Conservation (phyloP, 805 yeast genomes). For the Danielia reshetovae region DNA sequence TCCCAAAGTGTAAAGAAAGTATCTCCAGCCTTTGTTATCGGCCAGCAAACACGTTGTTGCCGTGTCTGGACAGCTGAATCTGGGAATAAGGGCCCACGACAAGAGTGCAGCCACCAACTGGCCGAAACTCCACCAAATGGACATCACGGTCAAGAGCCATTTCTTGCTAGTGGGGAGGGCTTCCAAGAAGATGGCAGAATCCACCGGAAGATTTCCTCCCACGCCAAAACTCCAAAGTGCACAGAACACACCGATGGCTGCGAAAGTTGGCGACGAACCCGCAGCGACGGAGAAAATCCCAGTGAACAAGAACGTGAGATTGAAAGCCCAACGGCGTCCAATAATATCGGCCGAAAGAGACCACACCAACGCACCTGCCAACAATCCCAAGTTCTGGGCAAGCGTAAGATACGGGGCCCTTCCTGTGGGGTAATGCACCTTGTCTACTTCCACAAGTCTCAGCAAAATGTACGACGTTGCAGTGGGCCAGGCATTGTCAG, state of each 20-base stretch:
- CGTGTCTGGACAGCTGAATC: constrained; percentile 9
- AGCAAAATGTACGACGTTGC: constrained; percentile 31
- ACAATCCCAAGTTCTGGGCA: constrained; percentile 28
- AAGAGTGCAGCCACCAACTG: constrained; percentile 17
- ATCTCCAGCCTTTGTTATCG: constrained; percentile 60
- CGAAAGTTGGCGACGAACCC: constrained; percentile 21
- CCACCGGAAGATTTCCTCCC: constrained; percentile 25
- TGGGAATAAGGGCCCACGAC: constrained; percentile 15
- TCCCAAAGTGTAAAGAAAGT: constrained; percentile 45
- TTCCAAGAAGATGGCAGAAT: constrained; percentile 23
- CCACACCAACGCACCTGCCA: constrained; percentile 24
- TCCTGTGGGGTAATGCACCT: constrained; percentile 32
- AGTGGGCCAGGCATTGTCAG: constrained; percentile 40
- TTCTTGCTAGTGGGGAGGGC: constrained; percentile 21
- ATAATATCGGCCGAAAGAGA: constrained; percentile 20
- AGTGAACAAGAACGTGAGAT: constrained; percentile 22
- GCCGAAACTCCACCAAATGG: constrained; percentile 31
- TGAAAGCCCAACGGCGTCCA: constrained; percentile 26
- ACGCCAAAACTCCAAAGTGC: constrained; percentile 27
- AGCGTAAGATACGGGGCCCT: constrained; percentile 37
- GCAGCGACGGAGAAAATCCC: constrained; percentile 21
- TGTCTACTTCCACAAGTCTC: constrained; percentile 28
- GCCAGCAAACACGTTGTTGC: constrained; percentile 34
- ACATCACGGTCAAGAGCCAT: constrained; percentile 22
- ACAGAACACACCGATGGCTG: constrained; percentile 18